Evolutionary conservation across 225 moss, liverwort and hornwort genomes (phyloP), one percentile per base, ranked within the genome.

Genomic region (Marchantia polymorpha): DNA sequence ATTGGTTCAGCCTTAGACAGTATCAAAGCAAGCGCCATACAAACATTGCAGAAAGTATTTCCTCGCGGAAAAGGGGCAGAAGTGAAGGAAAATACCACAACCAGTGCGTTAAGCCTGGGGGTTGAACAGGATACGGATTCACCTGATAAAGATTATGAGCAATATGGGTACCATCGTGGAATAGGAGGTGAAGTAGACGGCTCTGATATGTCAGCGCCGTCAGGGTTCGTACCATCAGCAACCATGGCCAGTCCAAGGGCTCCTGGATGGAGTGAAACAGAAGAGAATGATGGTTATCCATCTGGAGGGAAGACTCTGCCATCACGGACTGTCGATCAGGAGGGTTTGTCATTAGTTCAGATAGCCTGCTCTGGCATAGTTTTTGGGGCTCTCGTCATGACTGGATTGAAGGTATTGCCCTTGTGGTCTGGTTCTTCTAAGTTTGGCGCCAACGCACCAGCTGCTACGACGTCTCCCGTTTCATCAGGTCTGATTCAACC

Each of bases 41-140:
- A 84, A 82, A 88, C 94, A 50, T 84, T 96, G 8, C 88, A 93
- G 82, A 96, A 86, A 83, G 92, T 94, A 3, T 96, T 94, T 78
- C 92, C 91, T 49, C 83, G 89, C 49, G 91, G 92, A 64, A 92
- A 82, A 47, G 53, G 67, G 54, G 52, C 78, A 46, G 81, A 85
- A 79, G 84, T 80, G 22, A 85, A 71, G 68, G 88, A 92, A 81
- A 84, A 73, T 70, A 64, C 75, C 66, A 46, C 82, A 29, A 79
- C 79, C 16, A 83, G 66, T 80, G 64, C 80, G 52, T 84, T 82
- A 61, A 82, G 60, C 69, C 60, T 9, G 47, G 83, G 72, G 13
- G n/a, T 81, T 49, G 88, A 84, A 66, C 82, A 83, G 27, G 67
- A 84, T 10, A 59, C 81, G 59, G 86, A 87, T 78, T 86, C 88